Evolutionary conservation across 2,329 filamentous ascomycete species (phyloP), one percentile per base, ranked within the genome.

Genomic region (Pestalotiopsis sp.): DNA sequence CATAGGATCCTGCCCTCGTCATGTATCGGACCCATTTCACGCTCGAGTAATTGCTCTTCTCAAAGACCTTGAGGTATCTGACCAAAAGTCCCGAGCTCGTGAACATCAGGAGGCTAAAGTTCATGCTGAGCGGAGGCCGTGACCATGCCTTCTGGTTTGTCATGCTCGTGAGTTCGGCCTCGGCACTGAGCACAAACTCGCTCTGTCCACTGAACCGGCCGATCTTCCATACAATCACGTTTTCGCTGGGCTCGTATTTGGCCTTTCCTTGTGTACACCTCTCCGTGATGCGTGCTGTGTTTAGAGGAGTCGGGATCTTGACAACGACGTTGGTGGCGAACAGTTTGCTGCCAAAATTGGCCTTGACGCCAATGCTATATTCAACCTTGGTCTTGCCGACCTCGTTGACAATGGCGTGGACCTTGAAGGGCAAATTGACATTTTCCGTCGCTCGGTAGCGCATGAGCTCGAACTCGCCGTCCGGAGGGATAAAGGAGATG

Each of bases 11-110:
- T 17, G 95, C 96, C 72, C 95, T 90, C 20, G 96, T 99, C 96
- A 99, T 98, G 81, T 99, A 99, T 74, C 96, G 86, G 74, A 99
- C 96, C 96, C 96, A 99, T 81, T 99, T 99, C 62, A 99, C 96
- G 77, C 94, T 97, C 70, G 93, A 97, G 79, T 99, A 99, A 81
- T 98, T 98, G 81, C 89, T 96, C 89, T 99, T 99, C 84, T 99
- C 96, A 83, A 99, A 99, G 1, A 99, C 96, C 82, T 99, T 99
- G 68, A 99, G 82, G 79, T 99, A 99, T 63, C 97, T 86, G 67
- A 99, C 96, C 71, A 99, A 78, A 77, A 99, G 79, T 0, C 96
- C 96, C 0, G 92, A 97, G 77, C 94, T 97, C 22, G 96, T 99
- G 78, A 99, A 99, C 97, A 99, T 99, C 75, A 99, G 86, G 75